phyloP scores from a whole-genome alignment of 306 rosid species.

The Pyrus betulifolia region DNA sequence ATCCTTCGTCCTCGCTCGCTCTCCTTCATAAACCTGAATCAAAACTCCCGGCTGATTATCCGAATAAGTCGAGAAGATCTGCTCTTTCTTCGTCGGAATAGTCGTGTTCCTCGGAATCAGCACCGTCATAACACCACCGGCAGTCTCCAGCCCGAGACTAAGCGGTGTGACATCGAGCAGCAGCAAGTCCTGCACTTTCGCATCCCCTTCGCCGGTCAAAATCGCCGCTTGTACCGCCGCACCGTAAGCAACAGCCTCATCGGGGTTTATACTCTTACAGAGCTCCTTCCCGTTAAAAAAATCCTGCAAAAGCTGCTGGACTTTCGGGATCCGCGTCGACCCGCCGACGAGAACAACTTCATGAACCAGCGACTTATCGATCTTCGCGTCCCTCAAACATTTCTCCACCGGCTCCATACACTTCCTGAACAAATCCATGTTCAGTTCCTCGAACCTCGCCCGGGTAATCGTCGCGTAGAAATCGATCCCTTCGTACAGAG shows the following conservation, averaged over 20 bases:
- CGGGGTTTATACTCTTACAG: conserved; percentile 78
- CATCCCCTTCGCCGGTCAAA: conserved; percentile 58
- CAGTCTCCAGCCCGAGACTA: conserved; percentile 66
- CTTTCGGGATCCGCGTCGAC: conserved; percentile 69
- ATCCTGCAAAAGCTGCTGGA: conserved; percentile 69
- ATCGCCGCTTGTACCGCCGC: conserved; percentile 90
- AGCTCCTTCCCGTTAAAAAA: conserved; percentile 79
- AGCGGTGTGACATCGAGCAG: conserved; percentile 74
- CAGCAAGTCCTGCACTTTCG: conserved; percentile 66
- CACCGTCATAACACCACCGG: conserved; percentile 78
- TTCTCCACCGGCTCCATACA: conserved; percentile 90
- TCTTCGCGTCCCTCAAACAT: conserved; percentile 63
- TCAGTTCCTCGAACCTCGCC: conserved; percentile 76
- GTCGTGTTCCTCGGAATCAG: conserved; percentile 78
- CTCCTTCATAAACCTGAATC: conserved; percentile 84
- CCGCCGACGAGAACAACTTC: conserved; percentile 85
- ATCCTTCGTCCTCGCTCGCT: conserved; percentile 58
- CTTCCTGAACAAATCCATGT: conserved; percentile 69
- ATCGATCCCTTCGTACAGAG: conserved; percentile 67
- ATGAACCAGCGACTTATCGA: conserved; percentile 50
- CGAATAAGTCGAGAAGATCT: conserved; percentile 67
- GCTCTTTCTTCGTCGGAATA: conserved; percentile 73
- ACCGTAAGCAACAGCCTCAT: conserved; percentile 84
- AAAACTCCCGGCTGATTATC: conserved; percentile 84
- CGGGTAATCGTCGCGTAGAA: conserved; percentile 64